phyloP scores from a whole-genome alignment of 352 stramenopile genomes.

The Plasmopara muralis region DNA sequence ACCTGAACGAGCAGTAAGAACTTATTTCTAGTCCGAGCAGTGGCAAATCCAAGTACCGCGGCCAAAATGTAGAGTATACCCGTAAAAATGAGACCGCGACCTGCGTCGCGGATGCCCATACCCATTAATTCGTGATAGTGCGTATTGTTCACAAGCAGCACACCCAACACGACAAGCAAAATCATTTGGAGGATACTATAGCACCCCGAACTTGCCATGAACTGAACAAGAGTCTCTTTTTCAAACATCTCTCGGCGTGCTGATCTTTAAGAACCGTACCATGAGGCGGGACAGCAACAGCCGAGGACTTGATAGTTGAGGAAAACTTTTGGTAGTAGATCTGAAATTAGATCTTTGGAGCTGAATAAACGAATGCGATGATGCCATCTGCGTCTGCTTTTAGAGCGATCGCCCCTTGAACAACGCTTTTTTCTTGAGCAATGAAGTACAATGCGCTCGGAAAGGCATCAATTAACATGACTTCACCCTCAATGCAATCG shows the following conservation, averaged over 20 bases:
- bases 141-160: conserved; percentile 37
- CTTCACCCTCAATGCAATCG: conserved; percentile 26
- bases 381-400: conserved; percentile 6
- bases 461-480: neutral
- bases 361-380: conserved; percentile 3
- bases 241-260: conserved; percentile 32
- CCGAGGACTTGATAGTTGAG: neutral
- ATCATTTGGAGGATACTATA: conserved; percentile 60
- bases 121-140: conserved; percentile 63
- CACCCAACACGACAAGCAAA: conserved; percentile 43
- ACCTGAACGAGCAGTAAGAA: conserved; percentile 57
- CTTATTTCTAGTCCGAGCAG: conserved; percentile 65
- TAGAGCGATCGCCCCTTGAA: conserved; percentile 4
- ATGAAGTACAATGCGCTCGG: too few relatives aligned
- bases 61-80: conserved; percentile 46
- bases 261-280: neutral
- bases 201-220: conserved; percentile 46
- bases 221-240: conserved; percentile 63
- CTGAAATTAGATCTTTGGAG: neutral
- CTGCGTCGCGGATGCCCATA: conserved; percentile 41
- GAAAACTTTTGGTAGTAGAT: neutral
- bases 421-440: neutral
- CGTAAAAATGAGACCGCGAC: conserved; percentile 63
- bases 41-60: conserved; percentile 41
- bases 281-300: conserved; percentile 3